A percentile compares a stretch with the other conserved stretches of the same genome.
Evolutionary conservation across 2,329 filamentous ascomycete genomes (phyloP).

Genomic region (Colletotrichum viniferum): DNA sequence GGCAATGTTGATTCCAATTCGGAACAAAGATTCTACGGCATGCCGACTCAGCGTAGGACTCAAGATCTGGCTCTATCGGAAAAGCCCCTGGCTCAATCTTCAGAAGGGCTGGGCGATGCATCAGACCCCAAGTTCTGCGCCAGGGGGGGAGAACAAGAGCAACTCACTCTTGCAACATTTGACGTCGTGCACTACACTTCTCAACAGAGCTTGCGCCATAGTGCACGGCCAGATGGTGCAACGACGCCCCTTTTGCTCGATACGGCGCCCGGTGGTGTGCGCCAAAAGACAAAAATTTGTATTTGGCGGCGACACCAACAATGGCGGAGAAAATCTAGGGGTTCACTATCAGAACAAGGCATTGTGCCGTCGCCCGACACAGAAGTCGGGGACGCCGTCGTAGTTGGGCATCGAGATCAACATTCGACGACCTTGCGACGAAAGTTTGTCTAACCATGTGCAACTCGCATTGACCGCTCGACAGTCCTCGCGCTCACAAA

Average conservation of each 20-base stretch:
- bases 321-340: neutral
- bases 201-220: neutral
- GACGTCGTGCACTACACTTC: neutral
- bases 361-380: neutral
- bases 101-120: neutral
- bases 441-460: constrained; percentile 18
- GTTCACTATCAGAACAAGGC: neutral
- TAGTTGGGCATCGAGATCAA: constrained; percentile 22
- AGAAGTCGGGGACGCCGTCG: constrained; percentile 2
- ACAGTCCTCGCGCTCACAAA: neutral
- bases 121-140: neutral
- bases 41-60: neutral
- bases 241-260: neutral
- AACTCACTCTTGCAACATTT: neutral
- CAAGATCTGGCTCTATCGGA: neutral
- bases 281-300: neutral
- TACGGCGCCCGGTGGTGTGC: neutral
- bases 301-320: neutral
- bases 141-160: neutral
- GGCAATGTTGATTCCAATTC: neutral
- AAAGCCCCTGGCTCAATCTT: neutral
- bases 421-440: constrained; percentile 8
- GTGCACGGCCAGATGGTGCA: neutral
- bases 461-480: constrained; percentile 2
- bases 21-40: neutral